Evolutionary conservation across 495 filamentous ascomycete species (phyloP).

Genomic region (Massariosphaeria phaeospora): DNA sequence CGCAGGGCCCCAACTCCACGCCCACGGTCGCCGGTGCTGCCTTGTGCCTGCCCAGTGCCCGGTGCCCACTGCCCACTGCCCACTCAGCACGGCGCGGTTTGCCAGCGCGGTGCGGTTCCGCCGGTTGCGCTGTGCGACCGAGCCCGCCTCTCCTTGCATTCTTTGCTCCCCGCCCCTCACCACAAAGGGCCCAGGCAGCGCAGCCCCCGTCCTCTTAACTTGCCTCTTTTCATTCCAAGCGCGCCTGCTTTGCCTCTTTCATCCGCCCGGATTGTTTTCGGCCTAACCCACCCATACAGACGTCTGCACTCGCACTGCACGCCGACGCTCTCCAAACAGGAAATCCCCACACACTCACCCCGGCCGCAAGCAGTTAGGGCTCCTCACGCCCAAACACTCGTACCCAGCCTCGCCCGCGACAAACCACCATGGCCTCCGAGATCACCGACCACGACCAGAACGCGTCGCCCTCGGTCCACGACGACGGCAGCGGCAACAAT

Average conservation of each 20-base stretch:
- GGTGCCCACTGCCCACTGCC: background rate
- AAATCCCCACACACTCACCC: slow-evolving; percentile 33
- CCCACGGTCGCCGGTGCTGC: background rate
- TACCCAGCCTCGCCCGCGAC: slow-evolving; percentile 22
- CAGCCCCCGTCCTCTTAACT: slow-evolving; percentile 17
- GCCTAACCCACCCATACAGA: slow-evolving; percentile 13
- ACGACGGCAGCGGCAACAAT: slow-evolving; percentile 56
- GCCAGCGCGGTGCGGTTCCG: background rate
- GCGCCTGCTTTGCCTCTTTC: slow-evolving; percentile 31
- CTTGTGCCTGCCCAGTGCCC: background rate
- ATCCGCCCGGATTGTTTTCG: slow-evolving; percentile 24
- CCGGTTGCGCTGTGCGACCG: slow-evolving; percentile 2
- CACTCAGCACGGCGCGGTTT: background rate
- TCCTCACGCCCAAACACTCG: slow-evolving; percentile 29
- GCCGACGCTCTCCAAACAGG: slow-evolving; percentile 31
- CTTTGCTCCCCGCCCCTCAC: slow-evolving; percentile 26
- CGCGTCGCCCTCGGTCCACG: slow-evolving; percentile 47
- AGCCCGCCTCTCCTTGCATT: slow-evolving; percentile 31
- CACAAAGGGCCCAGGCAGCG: slow-evolving; percentile 17
- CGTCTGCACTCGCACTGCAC: slow-evolving; percentile 1
- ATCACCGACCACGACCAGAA: slow-evolving; percentile 46
- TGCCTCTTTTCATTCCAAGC: slow-evolving; percentile 31
- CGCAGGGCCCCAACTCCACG: no score
- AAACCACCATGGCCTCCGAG: slow-evolving; percentile 37
- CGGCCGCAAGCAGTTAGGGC: slow-evolving; percentile 36